A percentile compares a stretch with the other conserved stretches of the same genome.
Evolutionary conservation across 352 stramenopile genomes (phyloP).

Genomic region (Elongisporangium prolatum): DNA sequence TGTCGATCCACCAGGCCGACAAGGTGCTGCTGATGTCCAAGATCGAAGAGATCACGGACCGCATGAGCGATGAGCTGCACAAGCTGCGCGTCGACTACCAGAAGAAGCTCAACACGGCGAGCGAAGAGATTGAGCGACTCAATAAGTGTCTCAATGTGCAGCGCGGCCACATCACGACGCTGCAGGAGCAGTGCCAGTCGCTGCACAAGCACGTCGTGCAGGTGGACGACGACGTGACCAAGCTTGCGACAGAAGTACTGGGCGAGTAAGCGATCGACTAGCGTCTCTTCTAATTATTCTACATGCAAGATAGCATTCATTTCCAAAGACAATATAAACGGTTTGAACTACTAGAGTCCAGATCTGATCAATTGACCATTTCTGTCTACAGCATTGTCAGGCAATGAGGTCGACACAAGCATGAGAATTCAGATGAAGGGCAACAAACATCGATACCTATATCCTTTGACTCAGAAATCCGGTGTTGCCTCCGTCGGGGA

Average conservation of each 20-base stretch:
- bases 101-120: constrained; percentile 78
- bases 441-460: too few species aligned
- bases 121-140: constrained; percentile 77
- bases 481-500: too few species aligned
- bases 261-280: constrained; percentile 35
- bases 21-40: constrained; percentile 71
- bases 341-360: background rate
- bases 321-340: background rate
- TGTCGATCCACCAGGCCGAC: constrained; percentile 78
- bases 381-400: too few species aligned
- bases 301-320: background rate
- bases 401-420: too few species aligned
- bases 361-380: too few species aligned
- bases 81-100: constrained; percentile 77
- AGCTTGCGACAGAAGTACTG: constrained; percentile 75
- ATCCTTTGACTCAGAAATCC: too few species aligned
- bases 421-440: too few species aligned
- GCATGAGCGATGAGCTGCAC: constrained; percentile 70
- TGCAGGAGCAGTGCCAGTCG: constrained; percentile 80
- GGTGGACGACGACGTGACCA: constrained; percentile 83
- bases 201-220: constrained; percentile 83
- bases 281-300: background rate
- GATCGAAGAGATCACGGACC: constrained; percentile 80
- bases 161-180: constrained; percentile 76
- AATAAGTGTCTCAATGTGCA: constrained; percentile 84